Evolutionary conservation across 2,329 filamentous ascomycete species (phyloP).

Genomic region (Aspergillus fumigatiaffinis): DNA sequence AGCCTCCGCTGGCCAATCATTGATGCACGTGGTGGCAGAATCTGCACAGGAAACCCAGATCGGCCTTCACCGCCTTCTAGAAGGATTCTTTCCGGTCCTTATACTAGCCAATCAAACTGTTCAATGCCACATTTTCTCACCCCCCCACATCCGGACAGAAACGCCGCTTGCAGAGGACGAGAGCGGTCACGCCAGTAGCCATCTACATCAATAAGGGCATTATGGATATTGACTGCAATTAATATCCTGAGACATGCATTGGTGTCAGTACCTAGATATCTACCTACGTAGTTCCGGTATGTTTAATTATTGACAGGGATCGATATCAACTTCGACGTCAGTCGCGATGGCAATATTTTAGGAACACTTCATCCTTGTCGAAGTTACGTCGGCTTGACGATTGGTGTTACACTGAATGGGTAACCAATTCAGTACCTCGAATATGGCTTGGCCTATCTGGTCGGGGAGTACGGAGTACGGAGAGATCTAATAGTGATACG

Average conservation of each 20-base stretch:
- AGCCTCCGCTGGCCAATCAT: slow-evolving; percentile 24
- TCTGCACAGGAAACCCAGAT: slow-evolving; percentile 4
- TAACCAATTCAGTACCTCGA: too few species aligned
- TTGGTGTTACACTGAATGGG: neutral
- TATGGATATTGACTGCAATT: neutral
- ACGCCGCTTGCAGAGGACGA: neutral
- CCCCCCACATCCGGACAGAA: neutral
- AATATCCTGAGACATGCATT: neutral
- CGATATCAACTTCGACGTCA: neutral
- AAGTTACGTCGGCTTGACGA: neutral
- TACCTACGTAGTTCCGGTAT: neutral
- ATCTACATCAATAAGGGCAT: neutral
- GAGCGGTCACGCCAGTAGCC: neutral
- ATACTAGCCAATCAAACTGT: slow-evolving; percentile 7
- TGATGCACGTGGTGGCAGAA: slow-evolving; percentile 32
- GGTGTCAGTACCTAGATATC: neutral
- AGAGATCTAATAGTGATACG: too few species aligned
- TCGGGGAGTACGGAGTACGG: too few species aligned
- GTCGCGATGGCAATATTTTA: neutral
- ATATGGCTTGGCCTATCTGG: too few species aligned
- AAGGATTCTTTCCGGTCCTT: neutral
- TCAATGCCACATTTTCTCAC: neutral
- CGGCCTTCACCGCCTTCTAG: slow-evolving; percentile 15
- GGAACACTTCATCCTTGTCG: neutral
- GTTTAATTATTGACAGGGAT: neutral